phyloP scores from a whole-genome alignment of 345 rosid species.

The Salix arbutifolia region DNA sequence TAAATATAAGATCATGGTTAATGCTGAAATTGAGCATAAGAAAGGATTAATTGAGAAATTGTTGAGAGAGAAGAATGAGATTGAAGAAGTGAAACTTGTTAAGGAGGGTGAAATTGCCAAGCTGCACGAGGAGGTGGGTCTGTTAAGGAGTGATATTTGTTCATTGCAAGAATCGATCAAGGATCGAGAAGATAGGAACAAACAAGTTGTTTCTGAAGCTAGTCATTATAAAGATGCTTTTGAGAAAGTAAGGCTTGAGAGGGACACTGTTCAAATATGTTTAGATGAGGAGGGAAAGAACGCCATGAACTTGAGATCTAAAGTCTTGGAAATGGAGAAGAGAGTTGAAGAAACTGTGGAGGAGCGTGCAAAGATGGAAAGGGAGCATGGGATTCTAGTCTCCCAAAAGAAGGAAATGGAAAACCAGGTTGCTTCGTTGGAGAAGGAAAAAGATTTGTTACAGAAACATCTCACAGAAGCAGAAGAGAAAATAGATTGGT shows the following conservation, averaged over 20 bases:
- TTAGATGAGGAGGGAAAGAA: constrained; percentile 44
- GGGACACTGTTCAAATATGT: constrained; percentile 33
- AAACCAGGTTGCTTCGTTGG: constrained; percentile 20
- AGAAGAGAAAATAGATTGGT: constrained; percentile 19
- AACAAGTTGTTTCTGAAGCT: constrained; percentile 28
- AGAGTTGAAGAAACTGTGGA: constrained; percentile 25
- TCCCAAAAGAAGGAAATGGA: constrained; percentile 35
- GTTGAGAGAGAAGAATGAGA: constrained; percentile 40
- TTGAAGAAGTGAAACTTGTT: constrained; percentile 31
- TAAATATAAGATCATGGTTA: constrained; percentile 16
- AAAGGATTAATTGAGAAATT: constrained; percentile 30
- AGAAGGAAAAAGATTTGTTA: constrained; percentile 39
- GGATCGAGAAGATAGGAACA: constrained; percentile 34
- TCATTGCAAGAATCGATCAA: constrained; percentile 27
- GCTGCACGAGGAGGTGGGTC: constrained; percentile 36
- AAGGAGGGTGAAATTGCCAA: constrained; percentile 40
- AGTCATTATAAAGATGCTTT: not conserved
- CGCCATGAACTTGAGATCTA: constrained; percentile 26
- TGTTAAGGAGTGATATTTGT: constrained; percentile 25
- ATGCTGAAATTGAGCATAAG: constrained; percentile 29
- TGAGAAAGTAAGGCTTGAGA: constrained; percentile 31
- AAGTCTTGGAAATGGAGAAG: constrained; percentile 40
- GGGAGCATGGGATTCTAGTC: constrained; percentile 28
- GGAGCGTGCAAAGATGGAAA: constrained; percentile 31
- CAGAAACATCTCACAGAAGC: constrained; percentile 44